Base-by-base conservation (phyloP, 2,329 filamentous ascomycete genomes). In the Penicillium vulpinum region DNA sequence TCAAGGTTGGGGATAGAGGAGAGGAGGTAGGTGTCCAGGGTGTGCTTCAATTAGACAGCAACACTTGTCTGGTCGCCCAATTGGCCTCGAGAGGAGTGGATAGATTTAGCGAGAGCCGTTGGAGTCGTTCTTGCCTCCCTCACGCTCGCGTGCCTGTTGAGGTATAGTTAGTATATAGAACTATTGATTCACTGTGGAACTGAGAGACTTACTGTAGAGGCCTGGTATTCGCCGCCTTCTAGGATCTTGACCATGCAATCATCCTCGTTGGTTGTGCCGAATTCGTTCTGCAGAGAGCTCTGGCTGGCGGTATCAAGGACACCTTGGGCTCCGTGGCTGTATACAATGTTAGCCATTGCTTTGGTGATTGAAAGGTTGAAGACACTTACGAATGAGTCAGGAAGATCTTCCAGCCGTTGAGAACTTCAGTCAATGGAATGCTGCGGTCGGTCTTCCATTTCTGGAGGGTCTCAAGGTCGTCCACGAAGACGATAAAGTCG, bases 321-420 rank as follows among this genome's bases (percentile, higher is more conserved):
- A 55, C 93, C 93, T 74, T 96, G 91, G 43, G 85, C 85, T 63
- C 93, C 93, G 74, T 96, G 92, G 76, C 92, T 96, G 40, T 1
- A 28, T 36, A 18, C 15, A n/a, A n/a, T 31, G 51, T 62, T 49
- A 59, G 40, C n/a, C n/a, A n/a, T n/a, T n/a, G n/a, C n/a, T n/a
- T n/a, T n/a, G n/a, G n/a, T n/a, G n/a, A n/a, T n/a, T 16, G 16
- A 26, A 31, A 21, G 31, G 29, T 9, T 16, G 15, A 50, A 26
- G 51, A 55, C 16, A 80, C 89, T 79, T 83, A 97, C 92, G 88
- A 89, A 81, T 95, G 90, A 35, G 92, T 96, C 41, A 89, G 80
- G 70, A 96, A 96, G 70, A 99, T 82, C 83, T 96, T 90, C 83
- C 91, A 97, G 8, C 89, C 83, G 57, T 88, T 91, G 54, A 97